These are phyloP conservation scores for Ophiostoma tasmaniense DNA, from an alignment of 2,329 filamentous ascomycete genomes.

Conservation along the genomic window DNA sequence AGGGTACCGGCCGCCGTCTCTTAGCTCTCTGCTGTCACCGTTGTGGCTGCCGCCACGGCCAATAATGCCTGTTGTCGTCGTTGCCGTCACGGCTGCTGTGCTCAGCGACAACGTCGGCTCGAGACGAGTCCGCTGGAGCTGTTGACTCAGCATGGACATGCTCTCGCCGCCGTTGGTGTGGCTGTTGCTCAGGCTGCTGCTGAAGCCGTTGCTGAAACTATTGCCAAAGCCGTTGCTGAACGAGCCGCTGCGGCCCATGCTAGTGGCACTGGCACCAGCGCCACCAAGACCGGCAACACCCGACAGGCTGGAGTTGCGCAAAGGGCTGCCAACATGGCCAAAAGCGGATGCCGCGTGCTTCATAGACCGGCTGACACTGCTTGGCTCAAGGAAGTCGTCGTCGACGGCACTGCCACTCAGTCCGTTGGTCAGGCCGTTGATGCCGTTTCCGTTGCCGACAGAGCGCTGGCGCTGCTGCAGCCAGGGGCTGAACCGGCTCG, in stretches of 20 bases:
- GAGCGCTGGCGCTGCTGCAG: constrained; percentile 27
- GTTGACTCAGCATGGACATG: constrained; percentile 52
- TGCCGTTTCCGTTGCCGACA: neutral
- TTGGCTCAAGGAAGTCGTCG: constrained; percentile 39
- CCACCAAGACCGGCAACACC: constrained; percentile 27
- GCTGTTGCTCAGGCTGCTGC: neutral
- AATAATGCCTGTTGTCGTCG: constrained; percentile 26
- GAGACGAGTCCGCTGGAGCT: constrained; percentile 53
- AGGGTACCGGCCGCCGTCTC: constrained; percentile 47
- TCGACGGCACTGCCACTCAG: neutral
- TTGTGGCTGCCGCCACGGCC: constrained; percentile 23
- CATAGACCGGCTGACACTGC: constrained; percentile 28
- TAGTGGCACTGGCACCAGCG: constrained; percentile 17
- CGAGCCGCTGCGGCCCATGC: constrained; percentile 32
- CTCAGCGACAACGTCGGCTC: constrained; percentile 27
- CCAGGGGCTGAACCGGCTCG: constrained; percentile 53
- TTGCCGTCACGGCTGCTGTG: constrained; percentile 25
- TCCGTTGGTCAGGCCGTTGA: constrained; percentile 32
- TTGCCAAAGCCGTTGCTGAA: constrained; percentile 24
- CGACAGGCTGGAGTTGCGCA: constrained; percentile 55
- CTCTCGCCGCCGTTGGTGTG: constrained; percentile 30
- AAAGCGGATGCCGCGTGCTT: constrained; percentile 47
- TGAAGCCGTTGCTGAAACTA: neutral
- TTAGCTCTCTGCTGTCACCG: constrained; percentile 30
- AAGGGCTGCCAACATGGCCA: constrained; percentile 57